These are phyloP conservation scores for Lipomyces kockii DNA, from an alignment of 805 yeast species.

Conservation along the genomic window DNA sequence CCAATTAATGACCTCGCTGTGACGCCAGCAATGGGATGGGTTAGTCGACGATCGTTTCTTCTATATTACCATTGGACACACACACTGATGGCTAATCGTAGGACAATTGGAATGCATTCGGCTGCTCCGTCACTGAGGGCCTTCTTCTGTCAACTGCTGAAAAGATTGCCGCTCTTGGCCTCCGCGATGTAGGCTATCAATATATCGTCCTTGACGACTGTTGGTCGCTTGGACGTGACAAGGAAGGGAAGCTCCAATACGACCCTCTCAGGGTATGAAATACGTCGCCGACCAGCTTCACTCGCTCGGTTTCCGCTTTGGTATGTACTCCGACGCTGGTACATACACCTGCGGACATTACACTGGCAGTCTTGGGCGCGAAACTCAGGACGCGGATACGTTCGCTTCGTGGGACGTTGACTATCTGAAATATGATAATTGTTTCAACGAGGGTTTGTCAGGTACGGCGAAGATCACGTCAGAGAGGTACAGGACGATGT, in stretches of 20 bases:
- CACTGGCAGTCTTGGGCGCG: conserved; percentile 44
- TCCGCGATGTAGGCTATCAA: conserved; percentile 42
- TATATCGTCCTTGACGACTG: conserved; percentile 46
- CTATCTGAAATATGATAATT: conserved; percentile 45
- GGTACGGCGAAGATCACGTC: too few species aligned
- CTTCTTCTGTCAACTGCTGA: conserved; percentile 40
- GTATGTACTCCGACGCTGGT: conserved; percentile 46
- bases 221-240: conserved; percentile 40
- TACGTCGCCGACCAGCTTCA: conserved; percentile 41
- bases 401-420: conserved; percentile 45
- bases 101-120: conserved; percentile 42
- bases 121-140: conserved; percentile 42
- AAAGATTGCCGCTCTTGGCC: conserved; percentile 39
- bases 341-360: conserved; percentile 44
- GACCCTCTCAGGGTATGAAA: conserved; percentile 43
- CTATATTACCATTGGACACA: too few species aligned
- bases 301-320: conserved; percentile 41
- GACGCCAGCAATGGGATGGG: background rate
- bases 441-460: conserved; percentile 20
- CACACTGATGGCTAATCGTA: too few species aligned
- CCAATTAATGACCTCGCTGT: background rate
- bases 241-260: conserved; percentile 35
- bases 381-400: conserved; percentile 42
- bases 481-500: conserved; percentile 34
- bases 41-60: background rate